These are phyloP conservation scores for Echria macrotheca DNA, from an alignment of 495 filamentous ascomycete species.

Conservation along the genomic window DNA sequence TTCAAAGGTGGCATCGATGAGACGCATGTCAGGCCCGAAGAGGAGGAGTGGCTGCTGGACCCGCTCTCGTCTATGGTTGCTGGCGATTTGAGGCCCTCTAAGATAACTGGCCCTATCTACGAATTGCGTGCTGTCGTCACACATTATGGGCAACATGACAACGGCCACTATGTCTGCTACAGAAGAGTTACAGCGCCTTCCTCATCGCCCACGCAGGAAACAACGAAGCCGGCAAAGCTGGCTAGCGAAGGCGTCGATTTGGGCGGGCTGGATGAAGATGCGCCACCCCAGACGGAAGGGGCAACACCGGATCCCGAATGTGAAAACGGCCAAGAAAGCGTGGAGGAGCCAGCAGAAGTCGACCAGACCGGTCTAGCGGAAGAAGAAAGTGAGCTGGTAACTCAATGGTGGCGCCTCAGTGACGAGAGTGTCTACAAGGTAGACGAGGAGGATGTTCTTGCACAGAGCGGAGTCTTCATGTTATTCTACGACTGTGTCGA, in stretches of 20 bases:
- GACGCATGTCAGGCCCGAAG: too few relatives aligned
- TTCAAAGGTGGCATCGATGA: too few relatives aligned
- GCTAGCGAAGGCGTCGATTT: not conserved
- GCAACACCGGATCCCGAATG: too few relatives aligned
- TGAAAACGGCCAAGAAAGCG: too few relatives aligned
- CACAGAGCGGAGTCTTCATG: conserved; percentile 89
- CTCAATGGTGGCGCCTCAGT: conserved; percentile 76
- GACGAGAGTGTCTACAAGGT: conserved; percentile 76
- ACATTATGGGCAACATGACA: conserved; percentile 86
- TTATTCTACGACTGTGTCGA: conserved; percentile 82
- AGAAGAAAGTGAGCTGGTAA: conserved; percentile 27
- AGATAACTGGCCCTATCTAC: conserved; percentile 56
- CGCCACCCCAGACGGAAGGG: too few relatives aligned
- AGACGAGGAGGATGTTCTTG: conserved; percentile 65
- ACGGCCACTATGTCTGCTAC: conserved; percentile 94
- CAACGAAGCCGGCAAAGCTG: conserved; percentile 1
- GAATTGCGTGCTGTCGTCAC: conserved; percentile 79
- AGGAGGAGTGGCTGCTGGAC: conserved; percentile 63
- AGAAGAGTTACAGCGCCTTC: conserved; percentile 51
- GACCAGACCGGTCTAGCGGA: too few relatives aligned
- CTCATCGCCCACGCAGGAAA: not conserved
- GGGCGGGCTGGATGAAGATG: not conserved
- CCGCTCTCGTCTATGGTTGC: conserved; percentile 66
- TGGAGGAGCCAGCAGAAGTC: too few relatives aligned
- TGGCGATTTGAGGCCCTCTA: conserved; percentile 33